Conservation (phyloP, 345 rosid species). For the Anacardium occidentale region DNA sequence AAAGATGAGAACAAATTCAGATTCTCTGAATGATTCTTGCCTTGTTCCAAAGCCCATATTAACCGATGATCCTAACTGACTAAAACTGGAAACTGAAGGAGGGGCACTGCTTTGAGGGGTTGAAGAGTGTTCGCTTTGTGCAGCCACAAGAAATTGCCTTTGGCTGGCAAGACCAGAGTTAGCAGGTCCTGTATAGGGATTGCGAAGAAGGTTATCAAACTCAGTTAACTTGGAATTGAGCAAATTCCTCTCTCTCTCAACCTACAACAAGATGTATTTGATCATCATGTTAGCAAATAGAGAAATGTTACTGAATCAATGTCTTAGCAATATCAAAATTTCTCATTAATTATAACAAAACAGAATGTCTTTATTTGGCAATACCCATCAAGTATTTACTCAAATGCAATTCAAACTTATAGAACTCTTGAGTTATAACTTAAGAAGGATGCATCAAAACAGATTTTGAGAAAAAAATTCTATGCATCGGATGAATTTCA, state of each 20-base stretch:
- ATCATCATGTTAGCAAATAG: conserved; percentile 2
- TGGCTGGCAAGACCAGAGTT: conserved; percentile 29
- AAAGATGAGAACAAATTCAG: conserved; percentile 3
- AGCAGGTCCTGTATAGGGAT: conserved; percentile 47
- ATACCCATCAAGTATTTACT: too few relatives aligned
- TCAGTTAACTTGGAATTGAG: conserved; percentile 58
- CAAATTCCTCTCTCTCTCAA: conserved; percentile 71
- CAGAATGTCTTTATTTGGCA: neutral
- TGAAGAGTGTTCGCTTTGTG: conserved; percentile 35
- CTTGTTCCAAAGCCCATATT: conserved; percentile 36
- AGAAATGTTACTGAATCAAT: too few relatives aligned
- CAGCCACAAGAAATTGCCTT: conserved; percentile 31
- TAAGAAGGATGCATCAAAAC: neutral
- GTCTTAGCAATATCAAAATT: conserved; percentile 4
- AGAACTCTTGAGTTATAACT: neutral
- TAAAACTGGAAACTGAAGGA: conserved; percentile 48
- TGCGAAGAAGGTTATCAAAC: conserved; percentile 59
- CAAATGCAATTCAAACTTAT: neutral
- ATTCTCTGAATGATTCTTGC: conserved; percentile 19
- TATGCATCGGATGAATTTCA: neutral
- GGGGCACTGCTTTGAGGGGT: conserved; percentile 41
- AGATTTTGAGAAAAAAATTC: neutral
- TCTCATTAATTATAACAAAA: neutral
- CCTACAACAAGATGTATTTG: conserved; percentile 38
- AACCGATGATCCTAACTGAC: conserved; percentile 42